Base-by-base conservation (phyloP, 257 asterid genomes). In the Solanum chiquidenum region DNA sequence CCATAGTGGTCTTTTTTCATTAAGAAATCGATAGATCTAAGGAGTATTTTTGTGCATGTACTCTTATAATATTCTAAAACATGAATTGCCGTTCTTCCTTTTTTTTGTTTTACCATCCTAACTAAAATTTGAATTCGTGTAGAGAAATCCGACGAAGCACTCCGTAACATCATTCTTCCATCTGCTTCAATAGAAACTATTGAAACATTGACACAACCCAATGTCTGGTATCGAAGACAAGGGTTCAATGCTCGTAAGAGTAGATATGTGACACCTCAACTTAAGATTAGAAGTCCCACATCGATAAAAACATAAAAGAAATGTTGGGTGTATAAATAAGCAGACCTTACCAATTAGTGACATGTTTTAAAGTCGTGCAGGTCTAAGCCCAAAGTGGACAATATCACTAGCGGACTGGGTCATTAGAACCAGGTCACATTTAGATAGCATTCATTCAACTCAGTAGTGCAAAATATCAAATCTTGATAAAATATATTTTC, bases 351-450 rank as follows among this genome's bases (percentile, higher is more conserved):
- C 52, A 44, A 44, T 0, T 44, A 44, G 16, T 44, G 16, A 44
- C 16, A 44, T 0, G 1, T 12, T 44, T 44, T 12, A 44, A 44
- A 44, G 2, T 0, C 16, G 2, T 44, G 0, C 52, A 1, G 2
- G 52, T 44, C 16, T 44, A 44, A 0, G 1, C 16, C 52, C 16
- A 44, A 44, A 44, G 16, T 0, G 16, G 14, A 11, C 49, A 42
- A 42, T 42, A 42, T 42, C 46, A 33, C 34, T 33, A 33, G 34
- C 34, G 34, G 34, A 33, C 34, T 33, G 34, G 34, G 34, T 33
- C 34, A 33, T 33, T 33, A 33, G 2, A 3, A 33, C 46, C 49
- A 42, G 1, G 49, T 42, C 21, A 75, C 55, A 37, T 75, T 75
- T 33, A 75, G 55, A 10, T 21, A 75, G 12, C 23, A 40, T 6